Evolutionary conservation across 768 basidiomycete species (phyloP), one percentile per base, ranked within the genome.

Genomic region (Naganishia onofrii): DNA sequence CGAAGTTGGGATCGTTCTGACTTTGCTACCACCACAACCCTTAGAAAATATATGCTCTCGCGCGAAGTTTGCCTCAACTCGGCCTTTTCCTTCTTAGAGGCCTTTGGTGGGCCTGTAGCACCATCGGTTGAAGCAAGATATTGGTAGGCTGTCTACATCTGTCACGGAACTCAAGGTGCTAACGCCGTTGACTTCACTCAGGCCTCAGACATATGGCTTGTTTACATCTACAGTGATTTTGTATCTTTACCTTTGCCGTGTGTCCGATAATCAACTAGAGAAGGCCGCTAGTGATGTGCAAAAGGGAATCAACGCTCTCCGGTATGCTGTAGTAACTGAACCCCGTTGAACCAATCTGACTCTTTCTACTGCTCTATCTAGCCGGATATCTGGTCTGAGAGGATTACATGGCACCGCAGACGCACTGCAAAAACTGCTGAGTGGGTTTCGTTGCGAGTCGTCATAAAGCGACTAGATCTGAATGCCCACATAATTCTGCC

Each of bases 201-300:
- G 69, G 69, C 58, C 58, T 4, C 34, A 38, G 34, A 38, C 69
- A 9, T 70, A 70, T 42, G 69, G 58, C 23, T 23, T 65, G 42
- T 70, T 70, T 60, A 70, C 46, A 3, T 60, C 69, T 1, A 57
- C 34, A 17, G 69, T 70, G 26, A 56, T 70, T 23, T 48, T 70
- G 23, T 64, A 64, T 34, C 32, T 63, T 9, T 46, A 70, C 34
- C 60, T 64, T 19, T 48, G 58, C 42, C 69, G 60, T 65, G 44
- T 60, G 3, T 26, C 69, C 1, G 28, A 46, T 13, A 48, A 53
- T 34, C 34, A 51, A 21, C 31, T 44, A 5, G 58, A 44, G 7
- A 48, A 36, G 34, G 60, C 32, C 10, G 69, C 60, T n/a, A 51
- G 44, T 19, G 60, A 63, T 26, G 36, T 70, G 6, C 42, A 70